These are phyloP conservation scores for Colletotrichum trifolii DNA, from an alignment of 2,329 filamentous ascomycete species.

Conservation along the genomic window DNA sequence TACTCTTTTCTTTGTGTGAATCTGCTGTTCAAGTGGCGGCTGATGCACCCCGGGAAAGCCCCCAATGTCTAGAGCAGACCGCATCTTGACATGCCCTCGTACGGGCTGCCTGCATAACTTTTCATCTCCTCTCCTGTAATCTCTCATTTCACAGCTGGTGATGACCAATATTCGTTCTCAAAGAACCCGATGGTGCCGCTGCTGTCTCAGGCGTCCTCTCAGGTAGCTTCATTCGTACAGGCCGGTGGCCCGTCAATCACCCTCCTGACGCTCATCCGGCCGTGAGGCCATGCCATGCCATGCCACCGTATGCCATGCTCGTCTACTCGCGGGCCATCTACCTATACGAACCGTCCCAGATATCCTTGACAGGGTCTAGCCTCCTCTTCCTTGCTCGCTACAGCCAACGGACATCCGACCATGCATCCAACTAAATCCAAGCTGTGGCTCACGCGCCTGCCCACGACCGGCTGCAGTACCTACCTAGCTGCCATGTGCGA, in stretches of 20 bases:
- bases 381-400: conserved; percentile 7
- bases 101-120: not conserved
- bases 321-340: not conserved
- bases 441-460: conserved; percentile 26
- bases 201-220: conserved; percentile 12
- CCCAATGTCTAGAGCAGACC: not conserved
- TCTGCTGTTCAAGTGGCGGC: not conserved
- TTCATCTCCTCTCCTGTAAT: not conserved
- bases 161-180: not conserved
- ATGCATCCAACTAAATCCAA: conserved; percentile 20
- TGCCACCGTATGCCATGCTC: conserved; percentile 4
- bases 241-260: not conserved
- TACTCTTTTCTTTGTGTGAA: not conserved
- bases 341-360: conserved; percentile 15
- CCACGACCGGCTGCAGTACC: conserved; percentile 11
- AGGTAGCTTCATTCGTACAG: not conserved
- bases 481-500: conserved; percentile 25
- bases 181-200: conserved; percentile 4
- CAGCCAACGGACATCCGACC: conserved; percentile 32
- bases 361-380: conserved; percentile 21
- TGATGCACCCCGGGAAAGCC: conserved; percentile 10
- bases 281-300: conserved; percentile 3
- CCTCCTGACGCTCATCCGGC: conserved; percentile 17
- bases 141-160: not conserved
- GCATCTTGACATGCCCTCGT: not conserved